These are phyloP conservation scores for Pseudonitzschia pungens DNA, from an alignment of 108 stramenopile species.

Conservation along the genomic window DNA sequence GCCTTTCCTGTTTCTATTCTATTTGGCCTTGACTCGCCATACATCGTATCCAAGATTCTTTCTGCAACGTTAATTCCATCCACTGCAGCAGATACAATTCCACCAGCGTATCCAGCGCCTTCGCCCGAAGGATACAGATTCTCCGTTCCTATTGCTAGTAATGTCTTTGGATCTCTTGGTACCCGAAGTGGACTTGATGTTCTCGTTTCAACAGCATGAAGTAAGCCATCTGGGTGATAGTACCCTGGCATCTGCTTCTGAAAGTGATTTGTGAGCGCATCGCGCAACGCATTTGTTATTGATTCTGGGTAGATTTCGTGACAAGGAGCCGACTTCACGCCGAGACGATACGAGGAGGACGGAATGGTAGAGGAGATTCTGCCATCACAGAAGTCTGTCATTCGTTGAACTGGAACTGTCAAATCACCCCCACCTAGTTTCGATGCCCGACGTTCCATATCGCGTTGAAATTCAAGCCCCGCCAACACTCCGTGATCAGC, in stretches of 20 bases:
- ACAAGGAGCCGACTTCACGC: constrained; percentile 77
- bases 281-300: constrained; percentile 67
- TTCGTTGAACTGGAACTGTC: constrained; percentile 88
- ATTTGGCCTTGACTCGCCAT: constrained; percentile 13
- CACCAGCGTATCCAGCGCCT: constrained; percentile 97
- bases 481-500: constrained; percentile 63
- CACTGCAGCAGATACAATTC: constrained; percentile 94
- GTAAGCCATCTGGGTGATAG: constrained; percentile 70
- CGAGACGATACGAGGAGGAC: constrained; percentile 89
- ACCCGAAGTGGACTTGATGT: constrained; percentile 90
- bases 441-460: constrained; percentile 86
- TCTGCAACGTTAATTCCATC: constrained; percentile 89
- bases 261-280: constrained; percentile 80
- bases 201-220: constrained; percentile 95
- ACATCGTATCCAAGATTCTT: constrained; percentile 62
- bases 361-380: constrained; percentile 60
- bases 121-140: constrained; percentile 90
- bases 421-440: constrained; percentile 77
- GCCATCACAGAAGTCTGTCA: constrained; percentile 83
- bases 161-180: constrained; percentile 59
- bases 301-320: constrained; percentile 88
- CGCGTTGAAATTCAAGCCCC: constrained; percentile 80
- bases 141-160: constrained; percentile 65
- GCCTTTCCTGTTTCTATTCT: constrained; percentile 19
- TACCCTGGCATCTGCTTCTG: constrained; percentile 83